Evolutionary conservation across 2,329 filamentous ascomycete genomes (phyloP), one percentile per base, ranked within the genome.

Genomic region (Xylaria digitata): DNA sequence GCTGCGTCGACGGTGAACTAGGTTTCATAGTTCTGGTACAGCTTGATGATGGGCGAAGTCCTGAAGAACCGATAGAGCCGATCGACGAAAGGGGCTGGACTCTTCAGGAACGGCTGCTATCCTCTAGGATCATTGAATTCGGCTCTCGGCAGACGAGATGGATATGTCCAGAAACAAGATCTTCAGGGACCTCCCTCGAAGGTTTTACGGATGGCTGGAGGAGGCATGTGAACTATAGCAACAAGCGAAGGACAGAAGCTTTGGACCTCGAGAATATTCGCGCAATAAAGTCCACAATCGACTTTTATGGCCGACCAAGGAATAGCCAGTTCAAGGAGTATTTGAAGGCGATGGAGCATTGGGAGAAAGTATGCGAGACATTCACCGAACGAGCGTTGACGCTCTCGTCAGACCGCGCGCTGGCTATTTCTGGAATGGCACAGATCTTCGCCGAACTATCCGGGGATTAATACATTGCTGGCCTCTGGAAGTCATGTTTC

Each of bases 31-130:
- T 26, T 32, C 26, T 53, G 7, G 50, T 53, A 53, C 19, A 53
- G 50, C 46, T 30, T 17, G 15, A 26, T 32, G 26, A 9, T 7
- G 46, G 30, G 21, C 30, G 26, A 26, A 26, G 26, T 26, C 26
- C 26, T 26, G 26, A 26, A 26, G 26, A 26, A 5, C 26, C 26
- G 8, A 37, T 37, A 13, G 56, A 50, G 15, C 56, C 56, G 15
- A 59, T 59, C 34, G 45, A 59, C 15, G 45, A 50, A 26, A 37
- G 56, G 56, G 56, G 56, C 7, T 59, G 56, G 56, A 59, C 56
- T 15, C 32, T 59, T 30, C 45, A 59, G 32, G 56, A 59, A 32
- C 56, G 32, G 45, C 42, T 59, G 19, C 17, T 59, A 6, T 59
- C 56, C 13, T 13, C 56, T 5, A 23, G 56, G 9, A 50, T 59